Evolutionary conservation across 2,329 filamentous ascomycete genomes (phyloP).

Genomic region (Diplodia scrobiculata): DNA sequence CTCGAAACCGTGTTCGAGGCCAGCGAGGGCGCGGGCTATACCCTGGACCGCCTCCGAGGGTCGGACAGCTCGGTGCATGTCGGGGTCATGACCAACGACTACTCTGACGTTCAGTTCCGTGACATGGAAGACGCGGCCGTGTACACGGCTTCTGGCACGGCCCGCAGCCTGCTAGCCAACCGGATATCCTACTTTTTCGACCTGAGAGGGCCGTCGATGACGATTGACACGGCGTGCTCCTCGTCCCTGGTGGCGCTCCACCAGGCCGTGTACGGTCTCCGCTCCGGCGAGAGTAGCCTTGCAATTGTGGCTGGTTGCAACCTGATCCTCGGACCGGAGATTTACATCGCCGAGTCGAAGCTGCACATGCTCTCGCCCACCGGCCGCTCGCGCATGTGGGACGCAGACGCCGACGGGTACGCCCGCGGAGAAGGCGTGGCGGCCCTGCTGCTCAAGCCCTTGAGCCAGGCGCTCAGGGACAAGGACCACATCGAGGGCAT

Average conservation of each 20-base stretch:
- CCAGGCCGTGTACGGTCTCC: constrained; percentile 31
- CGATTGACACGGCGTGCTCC: constrained; percentile 47
- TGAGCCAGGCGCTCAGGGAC: constrained; percentile 53
- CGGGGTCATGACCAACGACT: constrained; percentile 19
- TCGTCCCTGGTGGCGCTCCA: constrained; percentile 39
- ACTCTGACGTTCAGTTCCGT: not conserved
- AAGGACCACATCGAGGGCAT: constrained; percentile 51
- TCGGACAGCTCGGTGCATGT: constrained; percentile 27
- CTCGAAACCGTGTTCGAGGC: constrained; percentile 33
- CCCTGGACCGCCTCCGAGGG: constrained; percentile 17
- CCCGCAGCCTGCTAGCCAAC: constrained; percentile 42
- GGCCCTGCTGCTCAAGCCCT: constrained; percentile 55
- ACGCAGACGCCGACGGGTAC: constrained; percentile 52
- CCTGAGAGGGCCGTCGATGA: constrained; percentile 42
- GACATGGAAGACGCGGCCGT: not conserved
- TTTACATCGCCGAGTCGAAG: constrained; percentile 36
- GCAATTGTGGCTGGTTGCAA: constrained; percentile 34
- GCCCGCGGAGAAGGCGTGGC: constrained; percentile 58
- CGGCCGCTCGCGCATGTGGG: constrained; percentile 39
- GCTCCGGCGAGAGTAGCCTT: constrained; percentile 26
- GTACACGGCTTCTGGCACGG: constrained; percentile 33
- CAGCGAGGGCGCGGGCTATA: constrained; percentile 24
- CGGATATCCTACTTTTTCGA: constrained; percentile 46
- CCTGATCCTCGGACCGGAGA: constrained; percentile 34
- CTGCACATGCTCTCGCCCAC: constrained; percentile 41